Conservation (phyloP, 306 rosid genomes). For the Arachis stenosperma region DNA sequence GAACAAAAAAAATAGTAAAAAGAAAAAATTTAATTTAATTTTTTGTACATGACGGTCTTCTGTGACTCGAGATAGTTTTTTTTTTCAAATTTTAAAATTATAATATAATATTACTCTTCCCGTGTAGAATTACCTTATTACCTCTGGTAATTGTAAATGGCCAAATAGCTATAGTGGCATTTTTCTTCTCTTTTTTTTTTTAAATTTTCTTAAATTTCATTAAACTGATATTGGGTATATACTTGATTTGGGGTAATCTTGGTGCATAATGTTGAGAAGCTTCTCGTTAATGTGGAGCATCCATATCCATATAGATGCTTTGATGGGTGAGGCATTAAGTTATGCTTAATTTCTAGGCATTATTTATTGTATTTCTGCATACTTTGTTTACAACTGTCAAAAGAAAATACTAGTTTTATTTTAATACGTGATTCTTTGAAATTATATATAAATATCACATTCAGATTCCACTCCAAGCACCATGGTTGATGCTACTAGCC, state of each 20-base stretch:
- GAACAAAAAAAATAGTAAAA: background rate
- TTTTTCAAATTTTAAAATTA: background rate
- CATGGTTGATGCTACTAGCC: no score
- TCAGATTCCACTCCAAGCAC: no score
- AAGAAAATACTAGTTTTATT: background rate
- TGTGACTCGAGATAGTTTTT: background rate
- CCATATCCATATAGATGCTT: background rate
- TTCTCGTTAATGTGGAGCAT: background rate
- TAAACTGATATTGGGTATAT: constrained; percentile 50
- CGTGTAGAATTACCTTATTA: constrained; percentile 30
- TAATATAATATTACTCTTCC: constrained; percentile 28
- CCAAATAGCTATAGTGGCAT: constrained; percentile 53
- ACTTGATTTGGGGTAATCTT: background rate
- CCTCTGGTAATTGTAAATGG: constrained; percentile 62
- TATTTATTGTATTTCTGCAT: background rate
- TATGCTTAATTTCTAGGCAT: constrained; percentile 19
- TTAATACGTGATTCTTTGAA: background rate
- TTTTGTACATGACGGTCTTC: constrained; percentile 6
- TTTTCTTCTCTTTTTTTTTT: constrained; percentile 21
- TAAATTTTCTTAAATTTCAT: constrained; percentile 46
- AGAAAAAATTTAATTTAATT: background rate
- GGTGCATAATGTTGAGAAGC: background rate
- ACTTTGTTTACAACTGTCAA: background rate
- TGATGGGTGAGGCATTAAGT: background rate
- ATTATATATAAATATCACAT: background rate